phyloP scores from a whole-genome alignment of 176 grass and related monocot species.

The Tuctoria greenei region DNA sequence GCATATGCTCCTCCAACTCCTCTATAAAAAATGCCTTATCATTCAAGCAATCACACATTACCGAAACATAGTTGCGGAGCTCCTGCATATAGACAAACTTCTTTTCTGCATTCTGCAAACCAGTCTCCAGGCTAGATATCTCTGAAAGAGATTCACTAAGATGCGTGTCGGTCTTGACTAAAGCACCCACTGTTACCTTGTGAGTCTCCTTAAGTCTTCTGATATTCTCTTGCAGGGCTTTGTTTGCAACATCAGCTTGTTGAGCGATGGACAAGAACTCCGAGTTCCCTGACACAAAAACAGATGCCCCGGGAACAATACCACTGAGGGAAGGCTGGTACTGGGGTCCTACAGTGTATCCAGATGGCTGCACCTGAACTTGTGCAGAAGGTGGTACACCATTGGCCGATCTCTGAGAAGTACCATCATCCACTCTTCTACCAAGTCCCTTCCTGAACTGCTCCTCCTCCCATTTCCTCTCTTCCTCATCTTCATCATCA shows the following conservation, averaged over 20 bases:
- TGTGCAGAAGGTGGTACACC: slow-evolving; percentile 32
- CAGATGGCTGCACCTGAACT: slow-evolving; percentile 49
- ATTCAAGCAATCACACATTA: slow-evolving; percentile 89
- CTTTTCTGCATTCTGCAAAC: slow-evolving; percentile 65
- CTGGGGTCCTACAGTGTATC: slow-evolving; percentile 28
- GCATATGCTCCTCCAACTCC: slow-evolving; percentile 89
- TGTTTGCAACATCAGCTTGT: slow-evolving; percentile 75
- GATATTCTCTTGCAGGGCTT: slow-evolving; percentile 75
- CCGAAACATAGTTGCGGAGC: slow-evolving; percentile 81
- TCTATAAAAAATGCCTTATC: slow-evolving; percentile 93
- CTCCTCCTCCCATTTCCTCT: slow-evolving; percentile 83
- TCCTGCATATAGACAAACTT: slow-evolving; percentile 93
- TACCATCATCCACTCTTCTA: slow-evolving; percentile 62
- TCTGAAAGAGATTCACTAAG: slow-evolving; percentile 84
- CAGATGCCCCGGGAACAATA: slow-evolving; percentile 33
- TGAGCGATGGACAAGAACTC: slow-evolving; percentile 82
- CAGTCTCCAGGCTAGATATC: slow-evolving; percentile 64
- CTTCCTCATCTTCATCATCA: slow-evolving; percentile 77
- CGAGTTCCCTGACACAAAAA: slow-evolving; percentile 50
- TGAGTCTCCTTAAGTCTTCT: slow-evolving; percentile 77
- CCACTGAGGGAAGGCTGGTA: slow-evolving; percentile 36
- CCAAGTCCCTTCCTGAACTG: slow-evolving; percentile 85
- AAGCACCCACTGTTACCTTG: slow-evolving; percentile 58
- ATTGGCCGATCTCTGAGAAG: slow-evolving; percentile 48
- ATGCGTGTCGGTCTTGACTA: slow-evolving; percentile 66